Base-by-base conservation (phyloP, 225 moss, liverwort and hornwort species). In the Neckera pumila region DNA sequence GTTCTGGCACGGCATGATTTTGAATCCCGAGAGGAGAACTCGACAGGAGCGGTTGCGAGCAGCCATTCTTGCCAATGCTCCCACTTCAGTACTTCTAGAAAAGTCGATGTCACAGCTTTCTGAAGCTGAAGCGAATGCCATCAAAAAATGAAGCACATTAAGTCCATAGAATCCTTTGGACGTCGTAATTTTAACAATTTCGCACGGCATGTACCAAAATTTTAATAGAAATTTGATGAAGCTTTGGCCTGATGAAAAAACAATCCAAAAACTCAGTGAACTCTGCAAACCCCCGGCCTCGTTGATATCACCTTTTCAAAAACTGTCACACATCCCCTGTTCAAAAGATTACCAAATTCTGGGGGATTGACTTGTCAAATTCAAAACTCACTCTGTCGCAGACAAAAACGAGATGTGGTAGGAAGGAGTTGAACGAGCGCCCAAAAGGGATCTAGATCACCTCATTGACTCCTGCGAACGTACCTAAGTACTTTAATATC, bases 1-100 rank as follows among this genome's bases (percentile, higher is more conserved):
- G 78, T 95, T 90, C 72, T 98, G 96, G 96, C 90, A 91, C 23
- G 82, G 89, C 76, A 61, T 92, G 43, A 88, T 95, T 60, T 53
- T 90, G 43, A 79, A 88, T 76, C 72, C 90, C 11, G 87, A 88
- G 22, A 88, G 98, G 80, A 76, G 84, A 76, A 79, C 70, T 54
- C 90, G 92, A 21, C 96, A 93, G 76, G 88, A 88, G 81, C 69
- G 47, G 16, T 82, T 93, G 81, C 79, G 91, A 33, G 40, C 64
- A 26, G 89, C 92, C 57, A 91, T 94, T 87, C 62, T 89, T 47
- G 86, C 84, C 47, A 82, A 92, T 81, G 86, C 93, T 42, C 15
- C 77, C 51, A 89, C 92, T 53, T 93, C 92, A 38, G 89, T 66
- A 28, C 84, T 89, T 25, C 67, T 93, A 47, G 91, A 89, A 62